Base-by-base conservation (phyloP, 2,329 filamentous ascomycete species). In the Aspergillus sp. region DNA sequence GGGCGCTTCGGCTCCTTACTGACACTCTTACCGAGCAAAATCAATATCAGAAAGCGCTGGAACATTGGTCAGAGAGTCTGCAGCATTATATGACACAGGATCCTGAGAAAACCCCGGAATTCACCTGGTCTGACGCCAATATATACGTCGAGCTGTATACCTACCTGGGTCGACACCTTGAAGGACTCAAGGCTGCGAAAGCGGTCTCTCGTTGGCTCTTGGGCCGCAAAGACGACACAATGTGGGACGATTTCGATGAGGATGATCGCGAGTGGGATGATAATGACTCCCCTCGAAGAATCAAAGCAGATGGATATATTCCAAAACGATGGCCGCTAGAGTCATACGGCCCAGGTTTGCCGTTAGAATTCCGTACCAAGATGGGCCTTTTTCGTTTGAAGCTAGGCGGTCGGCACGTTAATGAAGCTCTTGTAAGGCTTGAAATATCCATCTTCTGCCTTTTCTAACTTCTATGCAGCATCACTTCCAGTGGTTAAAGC, bases 231-330 rank as follows among this genome's bases (percentile, higher is more conserved):
- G 78, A 83, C 4, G 93, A 99, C 71, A 73, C 68, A 0, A 91
- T 86, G 67, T 99, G 95, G 95, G 89, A 96, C 57, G 71, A 81
- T 8, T 81, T 83, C 62, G 79, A 83, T 30, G 80, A 84, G 5
- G 91, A 97, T 70, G 92, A 96, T 71, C 83, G 92, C 56, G 95
- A 99, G 75, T 99, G 92, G 86, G 95, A 99, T 71, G 75, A 83
- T 5, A 83, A 87, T 45, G 85, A 91, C 68, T 80, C 82, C 19
- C 87, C 83, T 12, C 80, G 95, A 60, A 86, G 93, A 57, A 72
- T 79, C 2, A 74, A 82, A 57, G 82, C 90, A 5, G 73, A 83
- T 2, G 83, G 83, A 1, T 96, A 89, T 70, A 74, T 80, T 8
- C 77, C 81, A 4, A 81, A 76, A 3, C 75, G 74, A 45, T 85